Conservation (phyloP, 2,329 filamentous ascomycete species). For the Metarhizium album region DNA sequence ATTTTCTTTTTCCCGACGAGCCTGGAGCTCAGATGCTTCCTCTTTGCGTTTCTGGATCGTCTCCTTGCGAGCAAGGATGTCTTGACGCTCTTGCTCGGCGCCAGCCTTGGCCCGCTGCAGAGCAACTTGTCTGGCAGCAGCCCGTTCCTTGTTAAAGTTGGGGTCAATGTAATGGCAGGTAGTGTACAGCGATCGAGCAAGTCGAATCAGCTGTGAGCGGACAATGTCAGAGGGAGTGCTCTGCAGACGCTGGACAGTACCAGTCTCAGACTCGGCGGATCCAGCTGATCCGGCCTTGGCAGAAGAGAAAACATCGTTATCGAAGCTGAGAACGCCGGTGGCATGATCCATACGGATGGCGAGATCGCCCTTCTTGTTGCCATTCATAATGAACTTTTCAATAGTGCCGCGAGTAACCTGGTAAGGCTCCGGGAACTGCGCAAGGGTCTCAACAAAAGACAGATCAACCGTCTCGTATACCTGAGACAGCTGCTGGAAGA, state of each 20-base stretch:
- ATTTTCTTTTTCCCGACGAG: conserved; percentile 85
- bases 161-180: conserved; percentile 96
- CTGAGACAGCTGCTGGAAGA: conserved; percentile 98
- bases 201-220: conserved; percentile 81
- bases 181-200: conserved; percentile 83
- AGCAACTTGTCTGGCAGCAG: conserved; percentile 69
- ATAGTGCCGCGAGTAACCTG: conserved; percentile 83
- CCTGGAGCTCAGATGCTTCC: conserved; percentile 77
- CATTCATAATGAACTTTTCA: conserved; percentile 99
- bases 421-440: conserved; percentile 93
- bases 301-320: conserved; percentile 96
- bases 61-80: conserved; percentile 75
- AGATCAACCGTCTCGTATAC: conserved; percentile 98
- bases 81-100: conserved; percentile 82
- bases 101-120: conserved; percentile 75
- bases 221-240: conserved; percentile 98
- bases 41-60: conserved; percentile 97
- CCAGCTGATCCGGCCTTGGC: conserved; percentile 83
- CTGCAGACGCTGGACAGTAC: conserved; percentile 87
- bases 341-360: conserved; percentile 94
- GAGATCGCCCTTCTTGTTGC: conserved; percentile 98
- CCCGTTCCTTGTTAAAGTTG: conserved; percentile 69
- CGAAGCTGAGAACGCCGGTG: conserved; percentile 89
- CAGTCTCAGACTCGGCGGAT: conserved; percentile 75
- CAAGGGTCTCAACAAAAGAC: conserved; percentile 83